Conservation (phyloP, 2,329 filamentous ascomycete species). For the Calycina herbarum region DNA sequence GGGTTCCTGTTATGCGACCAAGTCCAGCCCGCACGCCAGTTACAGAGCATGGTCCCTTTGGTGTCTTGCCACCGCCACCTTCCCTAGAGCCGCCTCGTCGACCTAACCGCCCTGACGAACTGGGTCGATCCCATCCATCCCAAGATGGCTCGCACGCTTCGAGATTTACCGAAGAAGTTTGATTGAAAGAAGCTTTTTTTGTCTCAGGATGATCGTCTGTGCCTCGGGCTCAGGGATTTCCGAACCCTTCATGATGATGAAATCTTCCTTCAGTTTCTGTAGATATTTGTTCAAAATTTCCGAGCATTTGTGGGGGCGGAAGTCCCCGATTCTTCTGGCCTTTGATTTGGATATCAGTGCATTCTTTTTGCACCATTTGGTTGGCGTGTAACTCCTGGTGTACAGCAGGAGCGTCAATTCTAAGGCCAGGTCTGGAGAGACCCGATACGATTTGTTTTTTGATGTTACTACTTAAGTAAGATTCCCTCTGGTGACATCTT, state of each 20-base stretch:
- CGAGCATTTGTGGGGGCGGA: conserved; percentile 12
- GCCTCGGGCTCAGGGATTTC: conserved; percentile 18
- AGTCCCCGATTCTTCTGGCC: conserved; percentile 19
- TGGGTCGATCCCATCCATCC: conserved; percentile 46
- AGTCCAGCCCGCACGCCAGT: conserved; percentile 65
- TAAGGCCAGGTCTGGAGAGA: conserved; percentile 24
- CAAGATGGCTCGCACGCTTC: conserved; percentile 47
- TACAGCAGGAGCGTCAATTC: conserved; percentile 24
- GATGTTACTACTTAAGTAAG: conserved; percentile 14
- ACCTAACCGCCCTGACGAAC: conserved; percentile 30
- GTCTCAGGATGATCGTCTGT: conserved; percentile 22
- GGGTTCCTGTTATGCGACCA: conserved; percentile 60
- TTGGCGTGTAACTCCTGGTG: conserved; percentile 30
- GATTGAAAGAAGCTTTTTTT: conserved; percentile 32
- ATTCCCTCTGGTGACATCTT: conserved; percentile 8
- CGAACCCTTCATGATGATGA: conserved; percentile 26
- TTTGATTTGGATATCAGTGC: conserved; percentile 18
- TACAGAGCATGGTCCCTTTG: conserved; percentile 53
- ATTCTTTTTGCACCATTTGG: conserved; percentile 14
- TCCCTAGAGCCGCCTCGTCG: conserved; percentile 24
- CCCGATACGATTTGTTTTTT: conserved; percentile 26
- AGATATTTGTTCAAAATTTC: conserved; percentile 26
- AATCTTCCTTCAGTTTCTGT: conserved; percentile 29
- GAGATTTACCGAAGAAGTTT: conserved; percentile 48
- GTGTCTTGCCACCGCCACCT: conserved; percentile 25